A percentile compares a stretch with the other conserved stretches of the same genome.
Conservation (phyloP, 1,284 basidiomycete species). For the Pyrrhoderma lamaoense region DNA sequence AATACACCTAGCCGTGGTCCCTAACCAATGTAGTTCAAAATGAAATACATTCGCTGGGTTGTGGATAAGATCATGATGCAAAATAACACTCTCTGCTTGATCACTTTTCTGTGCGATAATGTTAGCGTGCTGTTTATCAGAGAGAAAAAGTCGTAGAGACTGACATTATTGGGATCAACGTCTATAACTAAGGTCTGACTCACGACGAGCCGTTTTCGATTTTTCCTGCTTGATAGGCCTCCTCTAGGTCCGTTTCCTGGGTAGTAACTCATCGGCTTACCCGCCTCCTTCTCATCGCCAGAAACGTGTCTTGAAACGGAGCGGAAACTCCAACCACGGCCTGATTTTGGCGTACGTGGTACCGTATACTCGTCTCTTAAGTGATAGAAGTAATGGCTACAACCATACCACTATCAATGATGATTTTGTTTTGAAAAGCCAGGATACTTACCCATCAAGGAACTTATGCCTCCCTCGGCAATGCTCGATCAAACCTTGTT, state of each 20-base stretch:
- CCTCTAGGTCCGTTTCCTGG: conserved; percentile 32
- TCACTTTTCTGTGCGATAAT: conserved; percentile 65
- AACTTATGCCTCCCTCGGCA: conserved; percentile 72
- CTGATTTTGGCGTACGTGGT: conserved; percentile 55
- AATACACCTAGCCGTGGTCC: conserved; percentile 84
- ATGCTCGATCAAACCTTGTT: conserved; percentile 80
- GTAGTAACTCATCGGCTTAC: conserved; percentile 32
- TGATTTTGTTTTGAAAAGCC: too few species aligned
- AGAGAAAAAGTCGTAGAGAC: conserved; percentile 11
- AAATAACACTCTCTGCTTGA: conserved; percentile 78
- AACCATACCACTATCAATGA: too few species aligned
- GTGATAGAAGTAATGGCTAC: conserved; percentile 80
- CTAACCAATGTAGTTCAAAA: conserved; percentile 97
- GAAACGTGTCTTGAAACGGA: conserved; percentile 44
- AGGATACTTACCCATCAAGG: conserved; percentile 73
- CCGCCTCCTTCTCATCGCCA: conserved; percentile 29
- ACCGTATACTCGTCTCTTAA: conserved; percentile 70
- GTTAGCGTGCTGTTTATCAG: neutral
- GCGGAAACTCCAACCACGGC: conserved; percentile 33
- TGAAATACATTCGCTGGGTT: conserved; percentile 89
- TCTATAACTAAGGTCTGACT: conserved; percentile 86
- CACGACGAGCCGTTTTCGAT: conserved; percentile 66
- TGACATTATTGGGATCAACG: conserved; percentile 72
- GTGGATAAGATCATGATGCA: conserved; percentile 90
- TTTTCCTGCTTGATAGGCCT: conserved; percentile 36